Base-by-base conservation (phyloP, 2,329 filamentous ascomycete species). In the Geosmithia morbida region DNA sequence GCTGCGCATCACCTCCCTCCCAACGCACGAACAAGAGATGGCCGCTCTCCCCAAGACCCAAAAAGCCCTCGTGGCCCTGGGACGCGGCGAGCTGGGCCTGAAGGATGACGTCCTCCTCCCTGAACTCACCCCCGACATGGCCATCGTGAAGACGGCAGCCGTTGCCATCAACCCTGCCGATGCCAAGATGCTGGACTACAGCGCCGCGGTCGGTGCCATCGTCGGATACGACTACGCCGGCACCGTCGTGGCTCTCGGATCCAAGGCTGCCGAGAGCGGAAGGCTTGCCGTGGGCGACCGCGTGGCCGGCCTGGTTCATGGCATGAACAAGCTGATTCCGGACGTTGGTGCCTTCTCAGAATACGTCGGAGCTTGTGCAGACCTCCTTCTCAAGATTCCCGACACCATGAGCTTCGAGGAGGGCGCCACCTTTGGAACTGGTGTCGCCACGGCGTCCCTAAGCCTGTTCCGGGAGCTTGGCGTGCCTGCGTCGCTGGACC, bases 121-220 rank as follows among this genome's bases (percentile, higher is more conserved):
- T 16, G 8, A 7, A 5, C 19, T 44, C 7, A 29, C 17, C 14
- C 42, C 42, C 17, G 42, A 26, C 18, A 19, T 16, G 17, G 42
- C 20, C 7, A 8, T 58, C 17, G 51, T 61, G 39, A 51, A 51
- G 44, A 55, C 54, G 5, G 50, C 48, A 17, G 57, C 59, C 1
- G 59, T 66, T 1, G 62, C 61, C 16, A 43, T 67, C 30, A 67
- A 66, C 51, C 64, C 63, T 1, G 49, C 49, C 44, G 65, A 68
- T 49, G 52, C 52, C 40, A 67, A 67, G 48, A 57, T 61, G 51
- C 44, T 55, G 41, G 55, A 57, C 14, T 51, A 51, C 43, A 53
- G 53, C 42, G 47, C 54, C 1, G 54, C 53, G 2, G 49, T 53
- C 1, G 62, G 63, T 2, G 56, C 59, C 19, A 54, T 60, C 4